Base-by-base conservation (phyloP, 2,329 filamentous ascomycete genomes). In the Sporothrix variecibatus region DNA sequence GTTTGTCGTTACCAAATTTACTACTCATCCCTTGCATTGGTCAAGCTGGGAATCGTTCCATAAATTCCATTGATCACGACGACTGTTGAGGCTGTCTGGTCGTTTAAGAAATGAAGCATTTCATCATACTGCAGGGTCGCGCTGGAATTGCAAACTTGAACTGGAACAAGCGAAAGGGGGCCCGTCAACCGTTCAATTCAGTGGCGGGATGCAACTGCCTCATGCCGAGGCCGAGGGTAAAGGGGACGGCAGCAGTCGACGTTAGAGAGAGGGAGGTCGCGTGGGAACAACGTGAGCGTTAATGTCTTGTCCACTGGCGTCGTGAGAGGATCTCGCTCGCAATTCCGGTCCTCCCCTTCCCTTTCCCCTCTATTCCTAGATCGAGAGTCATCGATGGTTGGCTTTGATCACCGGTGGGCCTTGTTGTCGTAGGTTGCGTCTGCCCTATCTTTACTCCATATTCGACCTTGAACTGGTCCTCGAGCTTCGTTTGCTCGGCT, bases 1-100 rank as follows among this genome's bases (percentile, higher is more conserved):
- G 34, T 28, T 46, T 46, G 38, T 28, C 38, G 62, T 67, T 67
- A 28, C 38, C 62, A 46, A 46, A 20, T 67, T 67, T 67, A 38
- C 34, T 46, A 38, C 40, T 5, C 62, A 67, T 46, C 62, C 62
- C 62, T 67, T 67, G 38, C 62, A 23, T 67, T 67, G 62, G 62
- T n/a, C 62, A 20, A 67, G 23, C 23, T 46, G 62, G 62, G n/a
- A 65, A 8, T 31, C 0, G n/a, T 43, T 20, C 3, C 11, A n/a
- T 17, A 23, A 6, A 23, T 23, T 20, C 43, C 43, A 46, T n/a
- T n/a, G n/a, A n/a, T 46, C 17, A 28, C 12, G 5, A 28, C 12
- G 9, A 17, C 53, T 20, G 9, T 6, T 12, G 26, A 56, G 53
- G 53, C 23, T 58, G 23, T 31, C 23, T 26, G 11, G n/a, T n/a